These are phyloP conservation scores for Pichia deserticola DNA, from an alignment of 805 yeast species.

Conservation along the genomic window DNA sequence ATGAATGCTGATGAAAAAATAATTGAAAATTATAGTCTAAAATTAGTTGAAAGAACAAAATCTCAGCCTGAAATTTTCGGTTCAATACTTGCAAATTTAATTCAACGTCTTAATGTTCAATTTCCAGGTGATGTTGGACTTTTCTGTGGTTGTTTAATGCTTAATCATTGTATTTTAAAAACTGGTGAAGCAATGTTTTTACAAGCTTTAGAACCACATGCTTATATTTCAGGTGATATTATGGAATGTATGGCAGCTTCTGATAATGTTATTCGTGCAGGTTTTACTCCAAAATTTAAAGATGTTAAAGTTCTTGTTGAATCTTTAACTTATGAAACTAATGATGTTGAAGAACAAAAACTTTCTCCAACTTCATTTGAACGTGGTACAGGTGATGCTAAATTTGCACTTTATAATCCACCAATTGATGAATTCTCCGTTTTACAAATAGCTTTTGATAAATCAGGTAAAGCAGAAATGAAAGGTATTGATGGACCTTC, in stretches of 20 bases:
- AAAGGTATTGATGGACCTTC: slow-evolving; percentile 79
- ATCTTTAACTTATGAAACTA: slow-evolving; percentile 85
- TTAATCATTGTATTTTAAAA: slow-evolving; percentile 76
- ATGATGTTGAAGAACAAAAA: slow-evolving; percentile 87
- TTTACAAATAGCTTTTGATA: slow-evolving; percentile 64
- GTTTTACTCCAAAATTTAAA: slow-evolving; percentile 98
- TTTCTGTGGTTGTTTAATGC: slow-evolving; percentile 89
- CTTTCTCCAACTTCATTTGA: slow-evolving; percentile 58
- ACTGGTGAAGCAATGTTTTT: slow-evolving; percentile 96
- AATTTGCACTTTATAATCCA: slow-evolving; percentile 72
- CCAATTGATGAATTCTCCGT: slow-evolving; percentile 96
- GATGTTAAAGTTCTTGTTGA: slow-evolving; percentile 85
- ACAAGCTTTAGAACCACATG: slow-evolving; percentile 97
- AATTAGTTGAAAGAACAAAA: slow-evolving; percentile 59
- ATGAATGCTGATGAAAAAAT: slow-evolving; percentile 72
- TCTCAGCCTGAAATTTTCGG: slow-evolving; percentile 52
- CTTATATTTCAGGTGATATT: slow-evolving; percentile 93
- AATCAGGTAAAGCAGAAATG: slow-evolving; percentile 45
- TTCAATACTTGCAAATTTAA: slow-evolving; percentile 57
- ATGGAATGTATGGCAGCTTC: slow-evolving; percentile 99
- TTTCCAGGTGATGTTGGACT: slow-evolving; percentile 92
- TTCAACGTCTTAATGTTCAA: slow-evolving; percentile 73
- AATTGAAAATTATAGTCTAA: slow-evolving; percentile 50
- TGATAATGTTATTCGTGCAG: slow-evolving; percentile 97
- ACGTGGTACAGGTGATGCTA: slow-evolving; percentile 61